Conservation (phyloP, 2,329 filamentous ascomycete genomes). For the Allantophomopsis lycopodina region DNA sequence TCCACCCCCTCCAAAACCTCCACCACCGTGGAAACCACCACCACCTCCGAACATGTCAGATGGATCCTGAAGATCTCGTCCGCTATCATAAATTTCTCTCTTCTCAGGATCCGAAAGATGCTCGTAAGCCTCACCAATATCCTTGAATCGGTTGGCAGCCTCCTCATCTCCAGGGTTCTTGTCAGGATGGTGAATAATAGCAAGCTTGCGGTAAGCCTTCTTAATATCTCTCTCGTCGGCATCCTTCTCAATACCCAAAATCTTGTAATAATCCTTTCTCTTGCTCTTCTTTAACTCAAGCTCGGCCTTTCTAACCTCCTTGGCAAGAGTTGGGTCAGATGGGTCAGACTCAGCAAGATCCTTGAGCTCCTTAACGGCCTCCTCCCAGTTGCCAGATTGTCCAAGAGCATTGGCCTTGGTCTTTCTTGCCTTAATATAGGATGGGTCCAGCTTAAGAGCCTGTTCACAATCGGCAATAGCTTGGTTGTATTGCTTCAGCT, state of each 20-base stretch:
- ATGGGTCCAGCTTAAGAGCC: conserved; percentile 69
- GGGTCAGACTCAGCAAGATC: conserved; percentile 71
- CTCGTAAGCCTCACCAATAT: conserved; percentile 94
- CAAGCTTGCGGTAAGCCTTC: conserved; percentile 90
- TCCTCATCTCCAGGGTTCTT: conserved; percentile 84
- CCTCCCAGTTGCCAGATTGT: conserved; percentile 80
- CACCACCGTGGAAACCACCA: conserved; percentile 56
- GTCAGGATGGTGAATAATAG: conserved; percentile 89
- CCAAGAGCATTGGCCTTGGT: conserved; percentile 86
- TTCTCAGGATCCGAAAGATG: conserved; percentile 92
- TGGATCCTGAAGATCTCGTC: conserved; percentile 80
- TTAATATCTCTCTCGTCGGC: conserved; percentile 80
- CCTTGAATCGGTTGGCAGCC: conserved; percentile 91
- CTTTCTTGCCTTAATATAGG: conserved; percentile 83
- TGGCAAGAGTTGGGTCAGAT: conserved; percentile 63
- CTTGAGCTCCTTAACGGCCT: conserved; percentile 82
- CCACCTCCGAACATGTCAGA: conserved; percentile 64
- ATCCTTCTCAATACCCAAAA: conserved; percentile 77
- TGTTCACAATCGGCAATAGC: conserved; percentile 79
- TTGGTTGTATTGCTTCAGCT: conserved; percentile 70
- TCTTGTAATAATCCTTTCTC: conserved; percentile 98
- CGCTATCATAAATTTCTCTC: conserved; percentile 79
- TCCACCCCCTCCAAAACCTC: conserved; percentile 32
- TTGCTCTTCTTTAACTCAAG: conserved; percentile 95
- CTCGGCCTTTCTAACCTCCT: conserved; percentile 82